phyloP scores from a whole-genome alignment of 1,284 basidiomycete genomes.

The Chalciporus sp. region DNA sequence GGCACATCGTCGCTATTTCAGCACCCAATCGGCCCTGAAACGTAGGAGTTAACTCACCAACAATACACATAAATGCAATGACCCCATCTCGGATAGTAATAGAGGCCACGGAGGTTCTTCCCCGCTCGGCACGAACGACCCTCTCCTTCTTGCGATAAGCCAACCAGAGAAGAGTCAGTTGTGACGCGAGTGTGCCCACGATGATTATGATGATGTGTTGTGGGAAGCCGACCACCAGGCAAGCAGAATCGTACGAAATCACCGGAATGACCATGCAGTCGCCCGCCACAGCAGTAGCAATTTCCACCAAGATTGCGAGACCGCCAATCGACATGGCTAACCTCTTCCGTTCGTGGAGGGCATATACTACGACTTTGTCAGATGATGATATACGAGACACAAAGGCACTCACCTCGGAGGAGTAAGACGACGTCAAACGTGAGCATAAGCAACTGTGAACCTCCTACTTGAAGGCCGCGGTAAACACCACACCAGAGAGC shows the following conservation, averaged over 20 bases:
- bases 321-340: neutral
- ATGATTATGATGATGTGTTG: conserved; percentile 9
- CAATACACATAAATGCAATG: conserved; percentile 17
- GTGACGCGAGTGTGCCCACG: conserved; percentile 14
- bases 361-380: conserved; percentile 20
- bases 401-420: conserved; percentile 19
- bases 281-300: neutral
- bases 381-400: neutral
- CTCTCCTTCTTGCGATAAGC: conserved; percentile 20
- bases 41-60: conserved; percentile 12
- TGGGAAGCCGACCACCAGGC: conserved; percentile 4
- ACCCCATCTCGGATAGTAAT: conserved; percentile 30
- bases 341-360: conserved; percentile 13
- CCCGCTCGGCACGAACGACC: neutral
- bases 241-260: conserved; percentile 12
- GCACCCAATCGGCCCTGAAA: no score
- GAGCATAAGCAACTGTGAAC: conserved; percentile 13
- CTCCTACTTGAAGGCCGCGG: conserved; percentile 19
- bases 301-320: conserved; percentile 17
- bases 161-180: conserved; percentile 20
- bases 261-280: conserved; percentile 8
- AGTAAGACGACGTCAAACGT: conserved; percentile 18
- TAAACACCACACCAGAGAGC: conserved; percentile 11
- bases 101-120: conserved; percentile 11
- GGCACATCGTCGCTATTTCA: neutral